These are phyloP conservation scores for Entomortierella parvispora DNA, from an alignment of 192 early-diverging fungal species.

Conservation along the genomic window DNA sequence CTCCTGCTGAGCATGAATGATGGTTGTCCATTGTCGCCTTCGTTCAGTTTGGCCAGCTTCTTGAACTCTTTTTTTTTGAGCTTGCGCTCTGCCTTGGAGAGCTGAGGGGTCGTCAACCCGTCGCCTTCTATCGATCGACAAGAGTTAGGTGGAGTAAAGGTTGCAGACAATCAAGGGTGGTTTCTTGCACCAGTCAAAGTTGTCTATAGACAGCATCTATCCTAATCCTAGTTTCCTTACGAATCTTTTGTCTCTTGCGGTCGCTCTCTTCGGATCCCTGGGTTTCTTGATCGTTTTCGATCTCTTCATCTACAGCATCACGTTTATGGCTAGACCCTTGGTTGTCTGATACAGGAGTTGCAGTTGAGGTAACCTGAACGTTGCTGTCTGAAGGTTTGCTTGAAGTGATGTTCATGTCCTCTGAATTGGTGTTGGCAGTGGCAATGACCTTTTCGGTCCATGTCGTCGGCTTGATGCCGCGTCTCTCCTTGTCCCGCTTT, in stretches of 20 bases:
- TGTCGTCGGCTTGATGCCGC: too few species aligned
- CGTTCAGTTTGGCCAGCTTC: constrained; percentile 7
- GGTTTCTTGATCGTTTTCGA: constrained; percentile 4
- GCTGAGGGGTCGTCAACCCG: neutral
- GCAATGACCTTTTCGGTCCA: too few species aligned
- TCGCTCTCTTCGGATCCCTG: neutral
- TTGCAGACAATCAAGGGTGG: neutral
- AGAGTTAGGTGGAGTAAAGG: neutral
- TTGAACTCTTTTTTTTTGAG: constrained; percentile 27
- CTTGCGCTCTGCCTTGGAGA: constrained; percentile 23
- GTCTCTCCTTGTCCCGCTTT: too few species aligned
- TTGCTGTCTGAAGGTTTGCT: too few species aligned
- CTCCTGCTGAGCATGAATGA: constrained; percentile 38
- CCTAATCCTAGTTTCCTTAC: constrained; percentile 4
- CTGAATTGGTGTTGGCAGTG: too few species aligned
- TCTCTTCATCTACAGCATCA: too few species aligned
- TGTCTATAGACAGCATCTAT: too few species aligned
- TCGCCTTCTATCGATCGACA: neutral
- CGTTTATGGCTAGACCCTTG: too few species aligned
- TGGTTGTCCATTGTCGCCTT: constrained; percentile 15
- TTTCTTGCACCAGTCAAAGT: too few species aligned
- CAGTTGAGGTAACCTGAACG: too few species aligned
- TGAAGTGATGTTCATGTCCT: too few species aligned
- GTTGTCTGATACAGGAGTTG: too few species aligned
- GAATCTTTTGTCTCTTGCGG: neutral